phyloP scores from a whole-genome alignment of 768 basidiomycete species.

The Mycena metata region DNA sequence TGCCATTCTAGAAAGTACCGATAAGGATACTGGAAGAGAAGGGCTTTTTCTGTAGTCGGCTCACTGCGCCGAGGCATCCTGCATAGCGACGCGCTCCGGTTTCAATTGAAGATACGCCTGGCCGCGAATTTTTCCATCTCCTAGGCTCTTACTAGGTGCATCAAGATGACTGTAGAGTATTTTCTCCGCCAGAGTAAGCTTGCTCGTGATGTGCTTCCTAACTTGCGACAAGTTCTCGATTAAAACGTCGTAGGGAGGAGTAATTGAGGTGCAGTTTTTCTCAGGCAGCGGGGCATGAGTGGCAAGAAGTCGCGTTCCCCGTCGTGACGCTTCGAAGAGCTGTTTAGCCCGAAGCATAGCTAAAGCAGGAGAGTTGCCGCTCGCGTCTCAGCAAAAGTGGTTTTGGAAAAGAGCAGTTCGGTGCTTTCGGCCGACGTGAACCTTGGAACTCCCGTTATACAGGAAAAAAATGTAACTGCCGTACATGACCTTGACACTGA shows the following conservation, averaged over 20 bases:
- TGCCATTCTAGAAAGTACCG: slow-evolving; percentile 73
- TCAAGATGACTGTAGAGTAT: slow-evolving; percentile 94
- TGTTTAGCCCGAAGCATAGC: slow-evolving; percentile 20
- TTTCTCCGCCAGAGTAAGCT: slow-evolving; percentile 96
- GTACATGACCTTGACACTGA: no score
- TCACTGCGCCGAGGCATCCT: slow-evolving; percentile 92
- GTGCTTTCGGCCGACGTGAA: background rate
- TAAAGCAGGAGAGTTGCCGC: background rate
- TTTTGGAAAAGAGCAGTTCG: background rate
- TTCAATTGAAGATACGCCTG: slow-evolving; percentile 90
- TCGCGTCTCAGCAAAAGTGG: no score
- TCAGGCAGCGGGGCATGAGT: slow-evolving; percentile 53
- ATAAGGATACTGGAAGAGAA: slow-evolving; percentile 25
- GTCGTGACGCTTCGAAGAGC: background rate
- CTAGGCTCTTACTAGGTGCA: slow-evolving; percentile 80
- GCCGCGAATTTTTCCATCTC: slow-evolving; percentile 79
- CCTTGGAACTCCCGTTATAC: no score
- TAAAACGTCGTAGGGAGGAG: slow-evolving; percentile 85
- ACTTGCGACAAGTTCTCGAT: slow-evolving; percentile 79
- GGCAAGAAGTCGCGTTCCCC: slow-evolving; percentile 47
- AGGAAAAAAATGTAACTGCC: no score
- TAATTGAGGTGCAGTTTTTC: slow-evolving; percentile 72
- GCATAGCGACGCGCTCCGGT: slow-evolving; percentile 97
- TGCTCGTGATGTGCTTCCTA: slow-evolving; percentile 77
- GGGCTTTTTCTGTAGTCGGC: slow-evolving; percentile 46